A percentile compares a stretch with the other conserved stretches of the same genome.
Evolutionary conservation across 2,329 filamentous ascomycete species (phyloP).

Genomic region (Macrophomina tecta): DNA sequence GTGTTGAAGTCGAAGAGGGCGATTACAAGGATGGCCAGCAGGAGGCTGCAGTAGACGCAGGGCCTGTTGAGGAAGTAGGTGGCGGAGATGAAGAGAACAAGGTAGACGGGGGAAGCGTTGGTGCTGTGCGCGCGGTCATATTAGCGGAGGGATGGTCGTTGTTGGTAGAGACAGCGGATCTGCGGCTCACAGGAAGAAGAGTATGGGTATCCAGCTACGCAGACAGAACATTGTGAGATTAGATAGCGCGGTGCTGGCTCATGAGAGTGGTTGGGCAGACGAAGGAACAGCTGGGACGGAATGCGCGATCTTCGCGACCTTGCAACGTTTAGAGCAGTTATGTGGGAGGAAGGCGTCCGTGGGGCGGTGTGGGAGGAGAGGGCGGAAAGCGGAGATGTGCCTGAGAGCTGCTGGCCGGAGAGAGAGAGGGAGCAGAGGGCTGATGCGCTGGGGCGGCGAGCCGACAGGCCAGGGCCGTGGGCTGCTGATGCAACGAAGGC

Average conservation of each 20-base stretch:
- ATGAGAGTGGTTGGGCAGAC: background rate
- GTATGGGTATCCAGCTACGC: conserved; percentile 61
- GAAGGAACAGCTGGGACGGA: background rate
- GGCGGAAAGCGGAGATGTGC: conserved; percentile 4
- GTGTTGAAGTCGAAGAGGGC: conserved; percentile 93
- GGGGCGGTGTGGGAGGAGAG: background rate
- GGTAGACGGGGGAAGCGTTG: conserved; percentile 56
- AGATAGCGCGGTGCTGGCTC: conserved; percentile 17
- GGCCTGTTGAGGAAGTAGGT: conserved; percentile 96
- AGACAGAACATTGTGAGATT: conserved; percentile 66
- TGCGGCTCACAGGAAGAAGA: conserved; percentile 59
- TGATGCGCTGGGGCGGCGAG: conserved; percentile 24
- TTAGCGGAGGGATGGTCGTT: conserved; percentile 1
- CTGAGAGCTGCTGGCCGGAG: background rate
- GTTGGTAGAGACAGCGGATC: background rate
- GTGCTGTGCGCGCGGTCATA: conserved; percentile 44
- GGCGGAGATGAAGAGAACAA: conserved; percentile 70
- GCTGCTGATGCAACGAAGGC: conserved; percentile 22
- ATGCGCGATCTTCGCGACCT: background rate
- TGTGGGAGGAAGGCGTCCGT: background rate
- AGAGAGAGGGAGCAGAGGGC: conserved; percentile 19
- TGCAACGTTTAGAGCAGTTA: background rate
- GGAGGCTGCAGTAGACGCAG: conserved; percentile 96
- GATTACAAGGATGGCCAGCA: conserved; percentile 92
- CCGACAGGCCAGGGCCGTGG: conserved; percentile 3